Evolutionary conservation across 1,284 basidiomycete species (phyloP), one percentile per base, ranked within the genome.

Genomic region (Ustilago esculenta): DNA sequence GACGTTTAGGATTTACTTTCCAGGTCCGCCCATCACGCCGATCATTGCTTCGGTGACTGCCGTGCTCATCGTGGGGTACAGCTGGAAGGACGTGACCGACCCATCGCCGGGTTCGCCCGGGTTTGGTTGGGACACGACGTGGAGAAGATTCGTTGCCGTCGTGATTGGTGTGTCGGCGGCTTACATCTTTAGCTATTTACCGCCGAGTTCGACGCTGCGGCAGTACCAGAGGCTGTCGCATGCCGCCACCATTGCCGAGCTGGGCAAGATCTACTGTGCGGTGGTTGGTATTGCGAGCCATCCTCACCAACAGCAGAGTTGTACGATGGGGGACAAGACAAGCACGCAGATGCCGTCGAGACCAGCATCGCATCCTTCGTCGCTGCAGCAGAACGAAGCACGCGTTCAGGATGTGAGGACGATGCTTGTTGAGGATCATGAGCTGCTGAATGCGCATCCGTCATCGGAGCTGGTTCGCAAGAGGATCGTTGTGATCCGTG

Each of bases 21-120:
- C 91, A 0, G 88, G 87, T 10, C 86, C 88, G 2, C 88, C 88
- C 0, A 88, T 92, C 84, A 88, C 86, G 35, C 88, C 88, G 51
- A 85, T 92, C 46, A 88, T 94, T 45, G 87, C 89, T 61, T 88
- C 88, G 55, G 87, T 92, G 1, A 92, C 91, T 0, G 82, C 86
- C 14, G 85, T 85, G 27, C 42, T 79, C 9, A 63, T 81, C 33
- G 69, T 81, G 34, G 65, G 79, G 30, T 67, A 80, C 64, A 54
- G 59, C 24, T 75, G 72, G 64, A 75, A 74, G 46, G 75, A 77
- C 37, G 52, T 71, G 10, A 63, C 52, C 11, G 69, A 77, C 30
- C 75, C 77, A 10, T 27, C 61, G 6, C 54, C 49, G 1, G 80
- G 60, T 34, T 82, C 57, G 29, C 77, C 67, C 52, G 82, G 70